Evolutionary conservation across 2,329 filamentous ascomycete genomes (phyloP).

Genomic region (Paecilomyces niveus): DNA sequence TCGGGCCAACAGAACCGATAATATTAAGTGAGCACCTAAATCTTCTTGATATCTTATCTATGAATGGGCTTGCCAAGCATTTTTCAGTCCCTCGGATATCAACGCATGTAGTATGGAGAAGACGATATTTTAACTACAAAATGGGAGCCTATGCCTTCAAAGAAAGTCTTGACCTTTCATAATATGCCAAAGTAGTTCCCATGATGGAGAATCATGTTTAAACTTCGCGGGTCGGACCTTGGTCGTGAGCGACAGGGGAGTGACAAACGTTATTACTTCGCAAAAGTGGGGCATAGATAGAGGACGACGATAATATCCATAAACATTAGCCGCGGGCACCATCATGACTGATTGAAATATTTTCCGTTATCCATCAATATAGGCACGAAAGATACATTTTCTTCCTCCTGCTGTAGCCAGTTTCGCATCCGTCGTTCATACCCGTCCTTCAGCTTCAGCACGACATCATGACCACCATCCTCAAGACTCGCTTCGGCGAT

Average conservation of each 20-base stretch:
- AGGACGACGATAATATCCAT: not conserved
- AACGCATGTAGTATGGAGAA: too few relatives aligned
- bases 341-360: too few relatives aligned
- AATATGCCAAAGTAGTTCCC: too few relatives aligned
- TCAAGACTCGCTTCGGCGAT: not conserved
- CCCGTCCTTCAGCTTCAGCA: constrained; percentile 19
- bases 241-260: not conserved
- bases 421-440: not conserved
- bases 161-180: too few relatives aligned
- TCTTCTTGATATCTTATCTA: not conserved
- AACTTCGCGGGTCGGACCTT: not conserved
- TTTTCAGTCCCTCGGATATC: not conserved
- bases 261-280: not conserved
- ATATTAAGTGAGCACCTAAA: not conserved
- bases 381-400: not conserved
- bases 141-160: too few relatives aligned
- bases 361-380: too few relatives aligned
- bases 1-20: not conserved
- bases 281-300: not conserved
- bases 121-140: too few relatives aligned
- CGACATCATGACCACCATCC: not conserved
- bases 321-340: too few relatives aligned
- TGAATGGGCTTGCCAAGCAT: not conserved
- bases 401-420: not conserved
- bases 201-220: too few relatives aligned